Evolutionary conservation across 2,329 filamentous ascomycete genomes (phyloP), one percentile per base, ranked within the genome.

Genomic region (Alternaria metachromatica): DNA sequence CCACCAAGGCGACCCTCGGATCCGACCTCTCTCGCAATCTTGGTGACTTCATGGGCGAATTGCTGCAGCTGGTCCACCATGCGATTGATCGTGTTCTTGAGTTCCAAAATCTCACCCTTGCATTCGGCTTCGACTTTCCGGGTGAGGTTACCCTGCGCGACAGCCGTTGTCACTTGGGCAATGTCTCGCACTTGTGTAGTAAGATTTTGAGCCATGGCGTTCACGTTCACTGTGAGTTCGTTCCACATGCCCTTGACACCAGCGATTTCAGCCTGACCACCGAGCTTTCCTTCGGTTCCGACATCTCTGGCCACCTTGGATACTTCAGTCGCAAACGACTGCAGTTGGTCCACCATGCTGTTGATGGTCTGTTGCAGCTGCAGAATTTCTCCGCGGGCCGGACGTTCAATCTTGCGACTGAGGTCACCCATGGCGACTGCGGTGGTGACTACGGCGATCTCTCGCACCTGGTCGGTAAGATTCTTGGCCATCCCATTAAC

Each of bases 401-500:
- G 93, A 68, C 97, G 93, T 66, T 93, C 92, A 77, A 99, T 97
- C 84, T 97, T 98, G 83, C 96, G 93, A 66, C 93, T 97, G 66
- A 99, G 84, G 81, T 99, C 95, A 76, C 95, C 95, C 80, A 92
- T 92, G 55, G 95, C 95, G 66, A 99, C 95, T 63, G 95, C 95
- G 2, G 94, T 97, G 4, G 95, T 98, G 63, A 99, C 96, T 76
- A 95, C 93, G 66, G 95, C 96, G 73, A 99, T 99, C 81, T 97
- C 94, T 83, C 95, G 91, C 78, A 99, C 96, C 84, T 99, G 95
- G 6, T 96, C 97, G 3, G 95, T 98, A 73, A 99, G 84, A 80
- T 98, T 99, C 87, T 96, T 96, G 77, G 95, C 95, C 95, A 99
- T 98, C 72, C 94, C 92, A 82, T 99, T 99, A 82, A 99, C 95